Evolutionary conservation across 2,329 filamentous ascomycete species (phyloP).

Genomic region (Epichloe elymi): DNA sequence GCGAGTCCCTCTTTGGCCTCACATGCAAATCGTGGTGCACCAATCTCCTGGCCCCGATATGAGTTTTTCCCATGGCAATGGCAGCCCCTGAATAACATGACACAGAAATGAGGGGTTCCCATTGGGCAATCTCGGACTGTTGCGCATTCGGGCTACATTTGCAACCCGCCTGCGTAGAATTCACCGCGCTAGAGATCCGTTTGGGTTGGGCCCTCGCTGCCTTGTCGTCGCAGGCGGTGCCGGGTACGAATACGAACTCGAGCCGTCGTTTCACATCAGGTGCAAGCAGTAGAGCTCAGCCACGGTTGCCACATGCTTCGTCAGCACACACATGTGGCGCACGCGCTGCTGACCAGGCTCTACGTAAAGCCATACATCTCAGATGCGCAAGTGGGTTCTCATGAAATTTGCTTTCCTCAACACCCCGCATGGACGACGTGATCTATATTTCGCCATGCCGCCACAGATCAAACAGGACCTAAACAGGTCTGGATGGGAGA

Average conservation of each 20-base stretch:
- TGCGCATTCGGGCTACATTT: neutral
- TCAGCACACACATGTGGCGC: neutral
- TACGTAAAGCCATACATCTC: neutral
- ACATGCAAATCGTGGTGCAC: slow-evolving; percentile 1
- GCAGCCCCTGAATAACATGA: slow-evolving; percentile 4
- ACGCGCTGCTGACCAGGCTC: neutral
- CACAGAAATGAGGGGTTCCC: neutral
- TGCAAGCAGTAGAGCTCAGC: too few relatives aligned
- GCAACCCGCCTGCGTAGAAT: neutral
- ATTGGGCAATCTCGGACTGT: slow-evolving; percentile 6
- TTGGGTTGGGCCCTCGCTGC: too few relatives aligned
- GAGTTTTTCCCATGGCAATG: too few relatives aligned
- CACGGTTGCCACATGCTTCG: neutral
- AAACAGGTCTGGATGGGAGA: slow-evolving; percentile 92
- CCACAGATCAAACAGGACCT: slow-evolving; percentile 93
- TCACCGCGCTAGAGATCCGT: neutral
- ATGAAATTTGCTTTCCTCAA: slow-evolving; percentile 4
- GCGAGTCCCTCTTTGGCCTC: neutral
- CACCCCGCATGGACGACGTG: slow-evolving; percentile 6
- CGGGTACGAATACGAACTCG: slow-evolving; percentile 11
- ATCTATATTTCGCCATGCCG: slow-evolving; percentile 41
- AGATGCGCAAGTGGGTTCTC: neutral
- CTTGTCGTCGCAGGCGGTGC: neutral
- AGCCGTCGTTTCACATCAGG: neutral
- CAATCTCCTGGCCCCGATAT: slow-evolving; percentile 3